phyloP scores from a whole-genome alignment of 2,329 filamentous ascomycete genomes.

The Zarea fungicola region DNA sequence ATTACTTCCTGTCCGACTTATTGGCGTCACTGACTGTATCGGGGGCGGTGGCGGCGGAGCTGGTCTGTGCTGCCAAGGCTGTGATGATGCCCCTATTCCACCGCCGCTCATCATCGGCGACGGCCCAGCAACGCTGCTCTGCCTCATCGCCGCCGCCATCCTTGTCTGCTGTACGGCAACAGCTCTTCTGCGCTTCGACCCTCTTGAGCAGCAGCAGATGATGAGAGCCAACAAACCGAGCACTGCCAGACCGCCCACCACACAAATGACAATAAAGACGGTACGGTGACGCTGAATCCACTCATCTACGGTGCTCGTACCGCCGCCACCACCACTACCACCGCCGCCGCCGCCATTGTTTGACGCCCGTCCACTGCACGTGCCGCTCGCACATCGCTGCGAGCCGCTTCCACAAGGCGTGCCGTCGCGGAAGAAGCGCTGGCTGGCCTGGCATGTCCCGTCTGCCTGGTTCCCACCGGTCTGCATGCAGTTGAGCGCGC shows the following conservation, averaged over 20 bases:
- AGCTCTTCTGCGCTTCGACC: not conserved
- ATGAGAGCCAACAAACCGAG: not conserved
- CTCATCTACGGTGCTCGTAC: too few species aligned
- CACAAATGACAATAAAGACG: conserved; percentile 10
- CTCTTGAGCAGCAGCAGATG: conserved; percentile 3
- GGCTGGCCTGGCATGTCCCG: conserved; percentile 10
- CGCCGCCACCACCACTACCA: not conserved
- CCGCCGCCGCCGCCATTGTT: not conserved
- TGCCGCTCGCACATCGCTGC: conserved; percentile 59
- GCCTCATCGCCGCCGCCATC: conserved; percentile 9
- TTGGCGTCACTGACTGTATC: not conserved
- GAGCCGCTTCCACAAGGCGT: conserved; percentile 72
- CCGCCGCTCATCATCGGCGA: too few species aligned
- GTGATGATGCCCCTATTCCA: not conserved
- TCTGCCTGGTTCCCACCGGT: not conserved
- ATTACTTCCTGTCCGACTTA: conserved; percentile 6
- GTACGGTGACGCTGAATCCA: conserved; percentile 9
- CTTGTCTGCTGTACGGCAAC: conserved; percentile 4
- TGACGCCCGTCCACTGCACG: not conserved
- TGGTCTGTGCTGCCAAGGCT: not conserved
- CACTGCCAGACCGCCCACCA: conserved; percentile 9
- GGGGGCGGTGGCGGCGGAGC: not conserved
- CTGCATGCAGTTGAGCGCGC: conserved; percentile 15
- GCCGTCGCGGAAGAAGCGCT: conserved; percentile 80
- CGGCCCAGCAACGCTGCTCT: not conserved